Conservation (phyloP, 2,329 filamentous ascomycete genomes). For the Penicillium thymicola region DNA sequence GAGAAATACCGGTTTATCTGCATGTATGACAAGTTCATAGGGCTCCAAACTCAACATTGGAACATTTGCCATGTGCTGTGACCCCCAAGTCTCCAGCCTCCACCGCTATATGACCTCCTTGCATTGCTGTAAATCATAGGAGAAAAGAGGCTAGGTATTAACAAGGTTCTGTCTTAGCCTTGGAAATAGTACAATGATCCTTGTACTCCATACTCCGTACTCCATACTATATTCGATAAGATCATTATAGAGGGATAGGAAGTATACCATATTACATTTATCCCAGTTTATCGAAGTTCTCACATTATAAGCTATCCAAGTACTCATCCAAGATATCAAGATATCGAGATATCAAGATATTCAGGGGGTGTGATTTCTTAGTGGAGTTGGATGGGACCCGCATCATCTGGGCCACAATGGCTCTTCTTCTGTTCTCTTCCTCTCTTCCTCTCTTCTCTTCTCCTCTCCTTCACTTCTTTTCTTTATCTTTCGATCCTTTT, state of each 20-base stretch:
- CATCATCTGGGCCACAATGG: too few relatives aligned
- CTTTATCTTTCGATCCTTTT: not conserved
- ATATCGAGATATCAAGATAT: too few relatives aligned
- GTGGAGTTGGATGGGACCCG: not conserved
- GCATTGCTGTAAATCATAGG: not conserved
- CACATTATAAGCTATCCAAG: too few relatives aligned
- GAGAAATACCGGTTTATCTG: not conserved
- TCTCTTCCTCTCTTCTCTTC: not conserved
- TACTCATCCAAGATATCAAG: too few relatives aligned
- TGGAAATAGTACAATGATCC: not conserved
- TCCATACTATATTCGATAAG: too few relatives aligned
- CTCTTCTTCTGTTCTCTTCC: too few relatives aligned
- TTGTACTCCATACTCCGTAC: not conserved
- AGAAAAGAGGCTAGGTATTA: not conserved
- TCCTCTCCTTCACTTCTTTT: not conserved
- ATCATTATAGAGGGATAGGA: not conserved
- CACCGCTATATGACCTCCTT: constrained; percentile 9
- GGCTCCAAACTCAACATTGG: not conserved
- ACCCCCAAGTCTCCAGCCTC: not conserved
- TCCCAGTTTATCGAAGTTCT: too few relatives aligned
- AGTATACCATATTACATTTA: not conserved
- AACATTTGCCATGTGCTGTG: constrained; percentile 3
- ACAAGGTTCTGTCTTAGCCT: not conserved
- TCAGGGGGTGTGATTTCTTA: too few relatives aligned
- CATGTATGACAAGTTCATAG: not conserved